phyloP scores from a whole-genome alignment of 352 stramenopile genomes.

The Pythium phragmiticola region DNA sequence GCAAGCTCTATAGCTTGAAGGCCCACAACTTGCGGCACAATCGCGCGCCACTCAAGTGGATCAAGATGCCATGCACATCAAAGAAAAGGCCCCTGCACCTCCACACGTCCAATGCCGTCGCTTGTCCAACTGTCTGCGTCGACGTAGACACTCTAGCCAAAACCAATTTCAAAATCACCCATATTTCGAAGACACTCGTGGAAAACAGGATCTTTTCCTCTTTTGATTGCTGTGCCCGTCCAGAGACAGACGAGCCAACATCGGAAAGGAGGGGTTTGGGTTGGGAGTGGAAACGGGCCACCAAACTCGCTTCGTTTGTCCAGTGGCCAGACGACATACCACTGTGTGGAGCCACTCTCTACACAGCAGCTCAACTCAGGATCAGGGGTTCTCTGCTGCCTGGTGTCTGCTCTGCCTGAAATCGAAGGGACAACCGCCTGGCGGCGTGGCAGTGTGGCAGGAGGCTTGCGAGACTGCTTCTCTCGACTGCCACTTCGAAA shows the following conservation, averaged over 20 bases:
- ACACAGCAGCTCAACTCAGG: conserved; percentile 5
- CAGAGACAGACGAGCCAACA: neutral
- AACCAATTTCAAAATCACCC: too few relatives aligned
- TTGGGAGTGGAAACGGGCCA: neutral
- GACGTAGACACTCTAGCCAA: neutral
- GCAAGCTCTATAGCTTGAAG: too few relatives aligned
- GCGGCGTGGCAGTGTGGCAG: neutral
- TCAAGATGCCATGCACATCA: neutral
- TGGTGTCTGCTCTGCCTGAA: neutral
- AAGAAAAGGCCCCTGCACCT: neutral
- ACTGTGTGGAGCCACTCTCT: neutral
- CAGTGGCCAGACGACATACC: conserved; percentile 1
- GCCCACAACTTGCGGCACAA: neutral
- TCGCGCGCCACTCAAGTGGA: neutral
- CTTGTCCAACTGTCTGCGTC: neutral
- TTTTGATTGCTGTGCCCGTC: neutral
- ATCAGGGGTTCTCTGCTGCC: neutral
- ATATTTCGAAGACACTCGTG: neutral
- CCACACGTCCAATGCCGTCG: neutral
- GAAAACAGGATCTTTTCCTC: neutral
- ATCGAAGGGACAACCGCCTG: conserved; percentile 17
- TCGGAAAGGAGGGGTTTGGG: neutral
- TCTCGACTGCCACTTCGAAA: conserved; percentile 15
- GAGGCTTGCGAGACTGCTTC: neutral
- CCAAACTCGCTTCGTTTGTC: neutral